phyloP scores from a whole-genome alignment of 331 rosid genomes.

The Spiraea crenata region DNA sequence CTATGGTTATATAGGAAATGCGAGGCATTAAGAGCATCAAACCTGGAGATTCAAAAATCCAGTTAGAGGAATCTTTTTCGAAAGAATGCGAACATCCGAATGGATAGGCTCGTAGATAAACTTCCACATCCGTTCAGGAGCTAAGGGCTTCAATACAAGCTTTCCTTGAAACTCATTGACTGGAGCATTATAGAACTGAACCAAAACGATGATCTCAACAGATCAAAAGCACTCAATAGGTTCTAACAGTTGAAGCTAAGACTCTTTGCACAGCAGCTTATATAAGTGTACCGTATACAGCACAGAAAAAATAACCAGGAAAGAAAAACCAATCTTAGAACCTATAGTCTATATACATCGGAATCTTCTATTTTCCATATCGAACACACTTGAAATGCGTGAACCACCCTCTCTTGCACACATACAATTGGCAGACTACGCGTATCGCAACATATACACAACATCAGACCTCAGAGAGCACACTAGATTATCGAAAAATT shows the following conservation, averaged over 20 bases:
- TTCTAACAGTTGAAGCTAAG: neutral
- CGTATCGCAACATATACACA: neutral
- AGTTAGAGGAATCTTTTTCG: slow-evolving; percentile 86
- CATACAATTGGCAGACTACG: neutral
- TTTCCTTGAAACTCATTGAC: slow-evolving; percentile 74
- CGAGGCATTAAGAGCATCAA: slow-evolving; percentile 11
- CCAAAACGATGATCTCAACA: slow-evolving; percentile 1
- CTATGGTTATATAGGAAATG: neutral
- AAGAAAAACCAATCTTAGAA: neutral
- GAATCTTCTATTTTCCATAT: neutral
- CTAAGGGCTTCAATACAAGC: slow-evolving; percentile 81
- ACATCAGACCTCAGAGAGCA: neutral
- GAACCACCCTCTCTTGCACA: neutral
- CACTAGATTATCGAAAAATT: neutral
- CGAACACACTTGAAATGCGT: neutral
- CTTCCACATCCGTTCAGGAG: slow-evolving; percentile 82
- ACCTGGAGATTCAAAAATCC: slow-evolving; percentile 90
- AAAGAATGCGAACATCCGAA: slow-evolving; percentile 72
- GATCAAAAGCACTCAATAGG: neutral
- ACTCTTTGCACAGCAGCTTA: neutral
- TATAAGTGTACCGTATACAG: neutral
- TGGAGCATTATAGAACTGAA: slow-evolving; percentile 89
- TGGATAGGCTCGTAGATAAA: slow-evolving; percentile 72
- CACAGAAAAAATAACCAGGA: neutral
- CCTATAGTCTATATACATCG: neutral